These are phyloP conservation scores for Pulveroboletus sp. DNA, from an alignment of 768 basidiomycete genomes.

Conservation along the genomic window DNA sequence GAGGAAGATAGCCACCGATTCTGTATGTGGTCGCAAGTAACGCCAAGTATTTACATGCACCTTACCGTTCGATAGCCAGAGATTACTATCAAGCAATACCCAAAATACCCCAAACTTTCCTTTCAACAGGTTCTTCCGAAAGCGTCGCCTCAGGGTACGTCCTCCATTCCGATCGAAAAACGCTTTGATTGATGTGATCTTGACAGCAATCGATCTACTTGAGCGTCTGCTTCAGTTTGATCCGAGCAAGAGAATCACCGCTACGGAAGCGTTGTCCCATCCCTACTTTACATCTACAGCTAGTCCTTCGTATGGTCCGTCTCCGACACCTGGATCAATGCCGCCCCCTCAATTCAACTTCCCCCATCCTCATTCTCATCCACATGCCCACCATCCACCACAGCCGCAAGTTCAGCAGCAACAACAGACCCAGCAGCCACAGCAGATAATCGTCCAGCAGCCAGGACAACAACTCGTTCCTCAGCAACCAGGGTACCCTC, in stretches of 20 bases:
- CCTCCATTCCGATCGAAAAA: background rate
- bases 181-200: constrained; percentile 2
- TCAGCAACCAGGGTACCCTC: constrained; percentile 31
- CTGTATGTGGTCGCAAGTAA: constrained; percentile 45
- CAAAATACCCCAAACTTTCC: constrained; percentile 80
- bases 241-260: constrained; percentile 85
- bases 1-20: constrained; percentile 84
- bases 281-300: constrained; percentile 76
- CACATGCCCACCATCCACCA: constrained; percentile 44
- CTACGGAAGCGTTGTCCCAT: constrained; percentile 86
- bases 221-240: constrained; percentile 96
- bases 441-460: constrained; percentile 35
- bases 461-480: constrained; percentile 36
- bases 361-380: constrained; percentile 61
- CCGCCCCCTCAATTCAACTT: constrained; percentile 66
- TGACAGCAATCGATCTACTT: constrained; percentile 79
- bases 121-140: constrained; percentile 80
- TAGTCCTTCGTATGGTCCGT: constrained; percentile 30
- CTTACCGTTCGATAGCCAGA: constrained; percentile 56
- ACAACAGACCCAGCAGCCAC: constrained; percentile 40
- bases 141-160: constrained; percentile 73
- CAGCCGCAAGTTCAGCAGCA: constrained; percentile 41
- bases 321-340: constrained; percentile 50
- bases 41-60: background rate
- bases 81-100: constrained; percentile 77